Base-by-base conservation (phyloP, 1,284 basidiomycete species). In the Earliella scabrosa region DNA sequence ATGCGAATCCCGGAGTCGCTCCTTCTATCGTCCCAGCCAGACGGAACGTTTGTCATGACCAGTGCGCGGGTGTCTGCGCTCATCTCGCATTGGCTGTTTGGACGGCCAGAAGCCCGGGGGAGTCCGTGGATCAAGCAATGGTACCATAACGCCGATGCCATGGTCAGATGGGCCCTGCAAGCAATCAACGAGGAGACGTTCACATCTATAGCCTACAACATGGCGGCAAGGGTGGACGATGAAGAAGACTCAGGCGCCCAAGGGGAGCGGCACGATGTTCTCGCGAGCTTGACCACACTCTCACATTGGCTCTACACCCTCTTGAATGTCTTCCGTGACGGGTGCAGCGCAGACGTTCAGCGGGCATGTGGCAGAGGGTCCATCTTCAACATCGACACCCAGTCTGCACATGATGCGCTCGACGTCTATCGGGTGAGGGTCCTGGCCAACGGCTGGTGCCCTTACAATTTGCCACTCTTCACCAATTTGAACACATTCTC, bases 1-100 rank as follows among this genome's bases (percentile, higher is more conserved):
- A 29, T 29, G 7, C 29, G 32, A 3, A 54, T 58, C 21, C 52
- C 48, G 8, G 56, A 54, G 36, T 32, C 29, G 3, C 3, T 32
- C 23, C 29, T 58, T 10, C 14, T 58, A 11, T 39, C 40, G 9
- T 14, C 24, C 2, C 47, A 43, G 6, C 18, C 16, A 5, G 20
- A 26, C 13, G 48, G 36, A 11, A 23, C n/a, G 11, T n/a, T 34
- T 9, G 18, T 35, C 20, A 21, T 46, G 16, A 40, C 38, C 38
- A 21, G 18, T 9, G 10, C 9, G 38, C 4, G 21, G 38, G 38
- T 40, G 3, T 40, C 38, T 8, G 7, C 4, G 8, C 20, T 40
- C 38, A 20, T 40, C 38, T 21, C 18, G 20, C 6, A 3, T 40
- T 40, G 38, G 38, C 13, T 40, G 20, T 40, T 36, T 18, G 35